These are phyloP conservation scores for Fusarium penzigii DNA, from an alignment of 2,329 filamentous ascomycete species.

Conservation along the genomic window DNA sequence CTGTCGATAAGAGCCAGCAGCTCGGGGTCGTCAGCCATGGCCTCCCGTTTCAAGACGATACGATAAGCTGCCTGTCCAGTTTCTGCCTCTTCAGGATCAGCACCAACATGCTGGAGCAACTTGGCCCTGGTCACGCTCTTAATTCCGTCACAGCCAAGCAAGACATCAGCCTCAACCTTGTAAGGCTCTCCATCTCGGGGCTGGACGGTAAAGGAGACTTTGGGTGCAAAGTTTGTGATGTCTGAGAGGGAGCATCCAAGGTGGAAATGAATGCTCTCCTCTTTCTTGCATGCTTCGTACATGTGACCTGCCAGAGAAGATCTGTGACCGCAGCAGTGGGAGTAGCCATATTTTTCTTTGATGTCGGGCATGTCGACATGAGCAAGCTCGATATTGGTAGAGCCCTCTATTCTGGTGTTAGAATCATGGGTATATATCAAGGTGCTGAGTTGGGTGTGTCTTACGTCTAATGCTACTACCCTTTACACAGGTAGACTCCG, in stretches of 20 bases:
- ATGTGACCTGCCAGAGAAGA: constrained; percentile 69
- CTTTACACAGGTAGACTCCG: constrained; percentile 26
- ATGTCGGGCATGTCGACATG: constrained; percentile 72
- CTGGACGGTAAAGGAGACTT: constrained; percentile 21
- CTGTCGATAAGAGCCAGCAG: constrained; percentile 59
- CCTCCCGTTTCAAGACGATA: constrained; percentile 51
- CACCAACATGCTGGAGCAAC: constrained; percentile 56
- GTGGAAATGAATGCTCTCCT: constrained; percentile 67
- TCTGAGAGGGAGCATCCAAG: constrained; percentile 44
- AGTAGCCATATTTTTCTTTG: constrained; percentile 67
- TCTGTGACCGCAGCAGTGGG: constrained; percentile 79
- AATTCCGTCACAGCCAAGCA: constrained; percentile 56
- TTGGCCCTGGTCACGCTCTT: constrained; percentile 47
- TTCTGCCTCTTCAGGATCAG: constrained; percentile 46
- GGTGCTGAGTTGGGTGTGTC: neutral
- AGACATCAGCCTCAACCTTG: constrained; percentile 44
- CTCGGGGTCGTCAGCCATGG: constrained; percentile 68
- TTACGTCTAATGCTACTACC: constrained; percentile 33
- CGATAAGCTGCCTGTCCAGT: constrained; percentile 57
- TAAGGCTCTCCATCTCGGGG: constrained; percentile 17
- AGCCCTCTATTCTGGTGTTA: constrained; percentile 55
- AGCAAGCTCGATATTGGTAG: constrained; percentile 68
- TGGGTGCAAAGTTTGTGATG: constrained; percentile 26
- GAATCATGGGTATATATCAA: neutral
- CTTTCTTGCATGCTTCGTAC: constrained; percentile 67